Percentiles rank a stretch among this genome's conserved stretches.
Evolutionary conservation across 129 eudicot genomes (phyloP).

Genomic region (Oenanthe sinensis): DNA sequence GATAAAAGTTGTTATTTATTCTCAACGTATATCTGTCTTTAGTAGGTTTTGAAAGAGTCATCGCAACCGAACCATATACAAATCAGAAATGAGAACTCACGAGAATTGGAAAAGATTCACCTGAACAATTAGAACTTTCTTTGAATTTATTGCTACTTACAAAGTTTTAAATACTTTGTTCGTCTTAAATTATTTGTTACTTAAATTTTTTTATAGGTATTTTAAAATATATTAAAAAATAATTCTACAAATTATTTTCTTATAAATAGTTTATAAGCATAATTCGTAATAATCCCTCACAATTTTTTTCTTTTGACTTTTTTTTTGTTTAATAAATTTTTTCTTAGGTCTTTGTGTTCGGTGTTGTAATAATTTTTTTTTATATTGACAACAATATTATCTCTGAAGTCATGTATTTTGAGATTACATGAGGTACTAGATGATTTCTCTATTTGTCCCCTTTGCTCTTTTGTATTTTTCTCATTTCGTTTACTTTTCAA

Average conservation of each 20-base stretch:
- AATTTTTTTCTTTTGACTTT: too few species aligned
- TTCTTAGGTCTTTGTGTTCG: neutral
- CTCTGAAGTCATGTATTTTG: neutral
- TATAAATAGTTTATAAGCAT: too few species aligned
- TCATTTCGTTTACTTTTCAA: too few species aligned
- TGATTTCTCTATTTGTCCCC: slow-evolving; percentile 1
- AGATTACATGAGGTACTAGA: neutral
- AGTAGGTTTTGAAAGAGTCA: slow-evolving; percentile 40
- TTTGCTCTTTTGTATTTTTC: too few species aligned
- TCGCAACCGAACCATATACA: neutral
- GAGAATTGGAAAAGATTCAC: neutral
- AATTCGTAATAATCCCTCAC: too few species aligned
- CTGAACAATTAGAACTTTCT: neutral
- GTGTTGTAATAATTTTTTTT: neutral
- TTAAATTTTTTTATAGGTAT: too few species aligned
- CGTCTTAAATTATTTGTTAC: too few species aligned
- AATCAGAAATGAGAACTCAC: neutral
- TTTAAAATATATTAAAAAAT: too few species aligned
- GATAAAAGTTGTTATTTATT: neutral
- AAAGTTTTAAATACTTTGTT: too few species aligned
- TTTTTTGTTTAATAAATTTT: too few species aligned
- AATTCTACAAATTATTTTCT: too few species aligned
- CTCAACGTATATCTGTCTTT: slow-evolving; percentile 10
- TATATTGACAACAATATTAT: neutral
- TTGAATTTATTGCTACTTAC: neutral